Base-by-base conservation (phyloP, 2,329 filamentous ascomycete species). In the Blastomyces silverae region DNA sequence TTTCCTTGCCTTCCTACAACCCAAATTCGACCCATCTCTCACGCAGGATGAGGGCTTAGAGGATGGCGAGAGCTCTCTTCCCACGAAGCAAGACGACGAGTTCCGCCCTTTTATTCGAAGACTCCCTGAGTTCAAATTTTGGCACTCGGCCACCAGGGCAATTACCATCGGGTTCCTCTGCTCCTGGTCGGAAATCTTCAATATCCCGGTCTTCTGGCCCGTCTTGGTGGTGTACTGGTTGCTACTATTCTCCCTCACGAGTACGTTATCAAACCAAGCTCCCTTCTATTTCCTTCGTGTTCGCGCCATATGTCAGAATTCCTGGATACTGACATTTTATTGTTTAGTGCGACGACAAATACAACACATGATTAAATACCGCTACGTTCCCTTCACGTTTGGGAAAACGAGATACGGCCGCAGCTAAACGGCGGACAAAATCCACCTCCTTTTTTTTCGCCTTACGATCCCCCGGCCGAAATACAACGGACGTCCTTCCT, bases 321-420 rank as follows among this genome's bases (percentile, higher is more conserved):
- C 13, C 37, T 39, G 4, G 28, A 28, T 22, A 56, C 22, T 63
- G 57, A 63, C 13, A 68, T 70, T 46, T 20, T 68, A 37, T 58
- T 39, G 10, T 62, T 28, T 55, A 96, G 92, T 99, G 94, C 87
- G 94, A 79, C 91, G 94, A 83, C 94, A 99, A 81, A 99, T 99
- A 72, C 94, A 99, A 82, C 94, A 97, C 81, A 99, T 99, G 94
- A 93, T 99, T 85, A 99, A 97, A 83, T 99, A 97, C 83, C 91
- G 93, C 80, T 99, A 96, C 76, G 92, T 96, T 39, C 92, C 92
- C 52, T 96, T 97, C 81, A 88, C 90, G 52, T 87, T 96, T 70
- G 92, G 92, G 78, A 97, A 97, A 85, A 84, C 90, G 69, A 87
- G 85, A 75, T 95, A 94, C 77, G 79, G 80, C 64, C 75, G 74